These are phyloP conservation scores for Rusavskia elegans DNA, from an alignment of 495 filamentous ascomycete genomes.

Conservation along the genomic window DNA sequence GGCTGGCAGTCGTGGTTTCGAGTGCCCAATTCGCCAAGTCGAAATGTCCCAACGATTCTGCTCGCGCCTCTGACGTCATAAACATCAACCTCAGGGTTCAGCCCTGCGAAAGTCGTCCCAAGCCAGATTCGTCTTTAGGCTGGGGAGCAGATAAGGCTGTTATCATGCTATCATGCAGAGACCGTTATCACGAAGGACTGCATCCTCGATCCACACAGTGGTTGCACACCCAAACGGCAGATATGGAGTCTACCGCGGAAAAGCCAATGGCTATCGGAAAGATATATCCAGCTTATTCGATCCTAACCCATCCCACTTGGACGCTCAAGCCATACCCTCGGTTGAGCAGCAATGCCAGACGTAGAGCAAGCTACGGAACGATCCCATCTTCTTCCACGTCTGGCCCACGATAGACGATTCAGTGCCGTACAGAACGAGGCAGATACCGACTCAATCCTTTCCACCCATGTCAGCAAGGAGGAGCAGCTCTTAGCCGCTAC, in stretches of 20 bases:
- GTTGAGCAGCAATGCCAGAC: constrained; percentile 2
- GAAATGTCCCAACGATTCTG: too few species aligned
- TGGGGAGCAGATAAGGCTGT: neutral
- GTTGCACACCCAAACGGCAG: neutral
- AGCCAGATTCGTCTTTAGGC: neutral
- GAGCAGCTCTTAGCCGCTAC: constrained; percentile 26
- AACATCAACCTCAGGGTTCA: neutral
- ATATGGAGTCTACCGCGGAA: neutral
- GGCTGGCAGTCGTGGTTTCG: too few species aligned
- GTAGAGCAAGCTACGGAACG: constrained; percentile 17
- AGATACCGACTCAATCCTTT: constrained; percentile 19
- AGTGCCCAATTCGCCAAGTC: too few species aligned
- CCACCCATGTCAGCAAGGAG: constrained; percentile 22
- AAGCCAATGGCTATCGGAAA: neutral
- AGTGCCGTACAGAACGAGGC: constrained; percentile 18
- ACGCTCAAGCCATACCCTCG: neutral
- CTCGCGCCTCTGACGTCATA: neutral
- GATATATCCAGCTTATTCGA: neutral
- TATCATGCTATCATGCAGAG: neutral
- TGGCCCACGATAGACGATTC: constrained; percentile 16
- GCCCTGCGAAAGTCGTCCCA: neutral
- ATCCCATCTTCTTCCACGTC: constrained; percentile 16
- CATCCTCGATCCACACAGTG: neutral
- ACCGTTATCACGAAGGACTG: neutral
- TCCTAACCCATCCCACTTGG: neutral